Conservation (phyloP, 2,329 filamentous ascomycete species). For the Penicillium sp. region DNA sequence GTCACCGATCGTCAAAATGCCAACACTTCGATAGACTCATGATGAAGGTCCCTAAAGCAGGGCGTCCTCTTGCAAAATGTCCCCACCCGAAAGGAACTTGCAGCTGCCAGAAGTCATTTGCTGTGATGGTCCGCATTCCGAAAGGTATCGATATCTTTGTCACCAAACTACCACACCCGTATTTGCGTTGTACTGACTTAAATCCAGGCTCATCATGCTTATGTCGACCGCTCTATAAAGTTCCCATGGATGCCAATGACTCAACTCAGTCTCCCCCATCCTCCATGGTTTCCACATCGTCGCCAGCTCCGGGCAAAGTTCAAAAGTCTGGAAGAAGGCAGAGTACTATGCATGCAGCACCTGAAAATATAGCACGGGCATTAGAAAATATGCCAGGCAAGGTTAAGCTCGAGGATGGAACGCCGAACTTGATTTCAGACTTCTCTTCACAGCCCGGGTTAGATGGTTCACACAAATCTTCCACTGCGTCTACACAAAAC, state of each 20-base stretch:
- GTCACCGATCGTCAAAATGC: constrained; percentile 51
- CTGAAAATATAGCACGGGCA: constrained; percentile 37
- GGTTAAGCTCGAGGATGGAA: constrained; percentile 22
- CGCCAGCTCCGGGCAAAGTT: constrained; percentile 32
- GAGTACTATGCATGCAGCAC: constrained; percentile 33
- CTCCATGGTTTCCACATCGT: constrained; percentile 21
- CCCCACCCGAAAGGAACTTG: constrained; percentile 46
- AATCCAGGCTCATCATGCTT: constrained; percentile 39
- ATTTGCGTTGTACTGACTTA: constrained; percentile 13
- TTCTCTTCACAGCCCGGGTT: constrained; percentile 9
- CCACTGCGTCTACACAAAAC: not conserved
- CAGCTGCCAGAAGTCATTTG: constrained; percentile 42
- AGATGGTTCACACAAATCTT: constrained; percentile 3
- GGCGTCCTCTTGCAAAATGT: constrained; percentile 48
- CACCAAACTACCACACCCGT: not conserved
- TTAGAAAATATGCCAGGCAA: constrained; percentile 29
- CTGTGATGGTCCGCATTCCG: constrained; percentile 46
- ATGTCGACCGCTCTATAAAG: constrained; percentile 43
- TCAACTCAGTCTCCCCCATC: constrained; percentile 13
- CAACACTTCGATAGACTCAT: constrained; percentile 50
- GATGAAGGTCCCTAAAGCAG: constrained; percentile 51
- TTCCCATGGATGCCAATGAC: constrained; percentile 22
- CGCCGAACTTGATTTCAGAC: constrained; percentile 5
- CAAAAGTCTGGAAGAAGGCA: constrained; percentile 37
- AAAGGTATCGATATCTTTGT: constrained; percentile 34